phyloP scores from a whole-genome alignment of 2,329 filamentous ascomycete genomes.

The Pochonia chlamydosporia region DNA sequence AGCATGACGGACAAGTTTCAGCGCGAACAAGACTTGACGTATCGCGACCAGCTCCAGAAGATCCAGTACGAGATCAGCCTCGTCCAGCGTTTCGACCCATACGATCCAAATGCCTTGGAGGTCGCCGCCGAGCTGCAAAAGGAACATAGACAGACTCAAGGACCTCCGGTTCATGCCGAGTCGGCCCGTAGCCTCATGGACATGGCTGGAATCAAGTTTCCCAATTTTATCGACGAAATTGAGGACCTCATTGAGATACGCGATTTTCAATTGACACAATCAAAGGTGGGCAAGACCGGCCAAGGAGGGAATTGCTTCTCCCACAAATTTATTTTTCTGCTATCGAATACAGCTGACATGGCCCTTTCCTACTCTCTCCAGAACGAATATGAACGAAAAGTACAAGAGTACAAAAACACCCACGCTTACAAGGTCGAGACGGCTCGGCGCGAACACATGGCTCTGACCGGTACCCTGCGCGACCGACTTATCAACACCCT shows the following conservation, averaged over 20 bases:
- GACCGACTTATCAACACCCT: constrained; percentile 64
- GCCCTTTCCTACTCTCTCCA: constrained; percentile 22
- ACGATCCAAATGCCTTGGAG: constrained; percentile 65
- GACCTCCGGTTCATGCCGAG: constrained; percentile 31
- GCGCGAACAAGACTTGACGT: constrained; percentile 75
- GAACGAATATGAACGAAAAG: constrained; percentile 59
- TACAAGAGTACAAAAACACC: constrained; percentile 53
- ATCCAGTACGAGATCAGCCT: constrained; percentile 88
- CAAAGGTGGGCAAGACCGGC: constrained; percentile 58
- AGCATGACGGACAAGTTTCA: constrained; percentile 73
- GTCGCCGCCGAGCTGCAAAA: constrained; percentile 60
- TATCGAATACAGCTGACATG: neutral
- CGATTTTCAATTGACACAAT: constrained; percentile 74
- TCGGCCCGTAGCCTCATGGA: constrained; percentile 53
- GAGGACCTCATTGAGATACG: constrained; percentile 84
- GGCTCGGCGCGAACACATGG: constrained; percentile 55
- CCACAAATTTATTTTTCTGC: too few relatives aligned
- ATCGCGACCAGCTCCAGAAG: constrained; percentile 82
- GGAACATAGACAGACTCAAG: constrained; percentile 43
- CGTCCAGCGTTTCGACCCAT: constrained; percentile 79
- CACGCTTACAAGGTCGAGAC: constrained; percentile 57
- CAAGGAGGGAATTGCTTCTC: too few relatives aligned
- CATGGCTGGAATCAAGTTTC: constrained; percentile 78
- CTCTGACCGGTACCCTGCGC: constrained; percentile 54
- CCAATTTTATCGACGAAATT: constrained; percentile 77